Conservation (phyloP, 495 filamentous ascomycete species). For the Penicillium waksmanii region DNA sequence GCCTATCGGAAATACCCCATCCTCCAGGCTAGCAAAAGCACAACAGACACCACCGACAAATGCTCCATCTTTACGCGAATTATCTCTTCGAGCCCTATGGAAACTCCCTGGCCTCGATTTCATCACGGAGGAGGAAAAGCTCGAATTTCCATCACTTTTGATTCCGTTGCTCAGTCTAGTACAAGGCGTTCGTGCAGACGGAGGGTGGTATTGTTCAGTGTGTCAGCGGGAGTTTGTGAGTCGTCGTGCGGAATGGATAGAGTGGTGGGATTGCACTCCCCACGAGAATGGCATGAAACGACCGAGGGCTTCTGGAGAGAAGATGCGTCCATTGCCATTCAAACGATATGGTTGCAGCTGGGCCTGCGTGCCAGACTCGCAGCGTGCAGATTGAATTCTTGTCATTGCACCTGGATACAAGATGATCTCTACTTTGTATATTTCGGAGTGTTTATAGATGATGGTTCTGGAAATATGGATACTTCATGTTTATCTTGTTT, state of each 20-base stretch:
- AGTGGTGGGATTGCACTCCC: constrained; percentile 66
- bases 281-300: constrained; percentile 51
- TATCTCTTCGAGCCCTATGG: constrained; percentile 55
- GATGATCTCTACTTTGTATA: constrained; percentile 3
- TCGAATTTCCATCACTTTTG: constrained; percentile 46
- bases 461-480: not conserved
- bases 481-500: not conserved
- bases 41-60: constrained; percentile 15
- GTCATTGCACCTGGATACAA: constrained; percentile 5
- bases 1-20: constrained; percentile 19
- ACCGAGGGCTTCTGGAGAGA: constrained; percentile 38
- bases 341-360: constrained; percentile 66
- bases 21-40: not conserved
- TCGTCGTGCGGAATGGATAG: constrained; percentile 69
- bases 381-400: constrained; percentile 9
- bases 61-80: constrained; percentile 61
- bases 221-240: constrained; percentile 62
- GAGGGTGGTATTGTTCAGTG: constrained; percentile 61
- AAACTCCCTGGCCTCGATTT: constrained; percentile 48
- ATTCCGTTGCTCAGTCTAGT: constrained; percentile 44
- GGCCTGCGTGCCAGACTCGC: constrained; percentile 55
- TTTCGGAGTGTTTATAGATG: constrained; percentile 5
- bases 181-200: constrained; percentile 48
- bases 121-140: constrained; percentile 42
- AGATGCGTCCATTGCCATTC: constrained; percentile 61